These are phyloP conservation scores for Selenicereus undatus DNA, from an alignment of 148 eudicot genomes.

Conservation along the genomic window DNA sequence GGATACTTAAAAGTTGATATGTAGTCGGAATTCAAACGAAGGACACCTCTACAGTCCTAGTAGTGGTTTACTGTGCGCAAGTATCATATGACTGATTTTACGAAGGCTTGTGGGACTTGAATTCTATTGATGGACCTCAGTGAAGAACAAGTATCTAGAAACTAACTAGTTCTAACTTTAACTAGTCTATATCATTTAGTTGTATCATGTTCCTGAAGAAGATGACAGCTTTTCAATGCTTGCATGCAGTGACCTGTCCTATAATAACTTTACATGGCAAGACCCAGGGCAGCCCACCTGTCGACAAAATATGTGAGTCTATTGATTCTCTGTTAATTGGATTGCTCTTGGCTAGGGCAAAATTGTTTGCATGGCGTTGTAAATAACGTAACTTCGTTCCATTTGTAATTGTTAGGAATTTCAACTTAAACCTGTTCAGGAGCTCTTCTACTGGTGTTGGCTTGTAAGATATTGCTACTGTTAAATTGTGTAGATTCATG, in stretches of 20 bases:
- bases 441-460: constrained; percentile 42
- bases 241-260: constrained; percentile 70
- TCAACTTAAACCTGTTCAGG: constrained; percentile 56
- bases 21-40: not conserved
- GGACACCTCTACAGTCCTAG: not conserved
- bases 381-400: constrained; percentile 14
- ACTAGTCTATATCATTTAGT: not conserved
- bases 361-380: not conserved
- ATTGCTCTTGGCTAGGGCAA: not conserved
- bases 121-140: not conserved
- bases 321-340: not conserved
- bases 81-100: not conserved
- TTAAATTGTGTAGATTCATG: not conserved
- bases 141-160: not conserved
- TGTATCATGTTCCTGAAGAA: not conserved
- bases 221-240: constrained; percentile 8
- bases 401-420: constrained; percentile 37
- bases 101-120: not conserved
- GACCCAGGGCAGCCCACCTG: constrained; percentile 54
- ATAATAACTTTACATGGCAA: constrained; percentile 71
- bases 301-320: constrained; percentile 40
- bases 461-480: constrained; percentile 42
- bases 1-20: not conserved
- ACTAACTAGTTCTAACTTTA: not conserved
- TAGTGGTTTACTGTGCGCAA: not conserved